A percentile compares a stretch with the other conserved stretches of the same genome.
phyloP scores from a whole-genome alignment of 129 eudicot species.

The Tanacetum coccineum region DNA sequence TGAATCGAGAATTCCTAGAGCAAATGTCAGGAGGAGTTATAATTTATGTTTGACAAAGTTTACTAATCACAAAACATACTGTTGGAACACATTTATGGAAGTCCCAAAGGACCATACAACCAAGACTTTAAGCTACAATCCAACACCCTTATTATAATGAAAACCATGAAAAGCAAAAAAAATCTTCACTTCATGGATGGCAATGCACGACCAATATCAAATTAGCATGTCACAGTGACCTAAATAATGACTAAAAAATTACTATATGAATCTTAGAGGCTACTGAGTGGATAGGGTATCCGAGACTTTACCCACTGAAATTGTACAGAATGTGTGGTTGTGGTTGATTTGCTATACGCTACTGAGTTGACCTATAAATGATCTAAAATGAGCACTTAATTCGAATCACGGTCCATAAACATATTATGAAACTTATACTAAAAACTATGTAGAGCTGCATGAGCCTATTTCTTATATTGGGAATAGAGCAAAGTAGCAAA shows the following conservation, averaged over 20 bases:
- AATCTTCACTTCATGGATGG: too few species aligned
- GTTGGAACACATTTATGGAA: neutral
- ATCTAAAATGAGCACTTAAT: too few species aligned
- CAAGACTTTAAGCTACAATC: neutral
- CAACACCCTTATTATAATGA: neutral
- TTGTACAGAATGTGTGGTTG: neutral
- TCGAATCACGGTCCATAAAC: neutral
- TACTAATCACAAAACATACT: neutral
- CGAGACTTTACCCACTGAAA: neutral
- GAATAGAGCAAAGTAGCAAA: too few species aligned
- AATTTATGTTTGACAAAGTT: neutral
- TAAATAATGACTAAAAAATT: neutral
- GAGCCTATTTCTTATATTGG: too few species aligned
- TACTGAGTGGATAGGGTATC: neutral
- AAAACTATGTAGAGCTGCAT: neutral
- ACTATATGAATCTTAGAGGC: neutral
- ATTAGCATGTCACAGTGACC: too few species aligned
- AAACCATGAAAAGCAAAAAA: neutral
- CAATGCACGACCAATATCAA: too few species aligned
- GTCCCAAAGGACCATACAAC: neutral
- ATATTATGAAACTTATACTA: neutral
- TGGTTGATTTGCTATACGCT: neutral
- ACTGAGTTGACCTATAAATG: neutral
- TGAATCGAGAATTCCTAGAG: neutral
- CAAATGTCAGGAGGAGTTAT: neutral